These are phyloP conservation scores for Candida chauliodis DNA, from an alignment of 805 yeast species.

Conservation along the genomic window DNA sequence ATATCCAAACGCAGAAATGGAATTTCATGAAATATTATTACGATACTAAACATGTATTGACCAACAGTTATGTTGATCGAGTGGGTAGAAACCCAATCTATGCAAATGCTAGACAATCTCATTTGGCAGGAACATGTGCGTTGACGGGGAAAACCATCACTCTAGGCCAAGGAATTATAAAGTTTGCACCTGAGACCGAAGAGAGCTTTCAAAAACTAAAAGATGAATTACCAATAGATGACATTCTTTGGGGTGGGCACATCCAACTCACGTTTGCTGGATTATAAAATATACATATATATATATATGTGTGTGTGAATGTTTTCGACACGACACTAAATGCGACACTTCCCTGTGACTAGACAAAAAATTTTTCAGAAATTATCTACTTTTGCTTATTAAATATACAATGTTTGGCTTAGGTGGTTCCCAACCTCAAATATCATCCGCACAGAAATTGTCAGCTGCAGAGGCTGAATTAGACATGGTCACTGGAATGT, in stretches of 20 bases:
- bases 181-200: constrained; percentile 28
- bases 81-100: constrained; percentile 17
- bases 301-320: neutral
- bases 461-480: constrained; percentile 95
- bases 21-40: constrained; percentile 31
- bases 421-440: constrained; percentile 71
- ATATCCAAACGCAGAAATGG: constrained; percentile 40
- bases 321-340: constrained; percentile 4
- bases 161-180: constrained; percentile 34
- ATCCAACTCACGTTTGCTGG: constrained; percentile 36
- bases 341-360: constrained; percentile 3
- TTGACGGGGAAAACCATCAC: constrained; percentile 33
- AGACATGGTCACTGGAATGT: constrained; percentile 97
- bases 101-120: constrained; percentile 26
- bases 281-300: constrained; percentile 14
- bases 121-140: constrained; percentile 30
- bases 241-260: constrained; percentile 34
- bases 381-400: no score
- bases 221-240: constrained; percentile 15
- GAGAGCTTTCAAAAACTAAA: constrained; percentile 21
- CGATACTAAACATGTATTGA: constrained; percentile 25
- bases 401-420: constrained; percentile 59
- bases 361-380: no score
- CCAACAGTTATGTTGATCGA: constrained; percentile 18
- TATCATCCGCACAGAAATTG: constrained; percentile 70